These are phyloP conservation scores for Penicillium sp. DNA, from an alignment of 2,329 filamentous ascomycete species.

Conservation along the genomic window DNA sequence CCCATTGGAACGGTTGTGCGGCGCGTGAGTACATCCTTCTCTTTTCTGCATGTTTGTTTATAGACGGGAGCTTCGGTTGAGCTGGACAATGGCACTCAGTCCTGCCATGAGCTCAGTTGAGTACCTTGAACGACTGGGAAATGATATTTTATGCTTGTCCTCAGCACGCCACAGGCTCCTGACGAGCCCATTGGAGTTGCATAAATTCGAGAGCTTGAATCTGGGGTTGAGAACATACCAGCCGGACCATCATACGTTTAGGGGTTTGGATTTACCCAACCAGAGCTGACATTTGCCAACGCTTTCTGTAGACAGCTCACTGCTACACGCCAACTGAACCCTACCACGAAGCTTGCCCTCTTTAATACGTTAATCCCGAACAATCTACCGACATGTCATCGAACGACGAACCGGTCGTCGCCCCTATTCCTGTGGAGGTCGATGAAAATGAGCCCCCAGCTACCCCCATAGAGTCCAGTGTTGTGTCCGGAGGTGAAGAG, in stretches of 20 bases:
- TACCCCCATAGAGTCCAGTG: conserved; percentile 34
- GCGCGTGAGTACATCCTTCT: conserved; percentile 19
- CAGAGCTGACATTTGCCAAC: background rate
- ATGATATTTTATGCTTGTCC: background rate
- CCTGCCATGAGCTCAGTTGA: background rate
- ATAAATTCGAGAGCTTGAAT: background rate
- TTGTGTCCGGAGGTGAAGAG: conserved; percentile 35
- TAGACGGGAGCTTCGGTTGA: conserved; percentile 1
- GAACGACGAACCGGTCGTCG: conserved; percentile 30
- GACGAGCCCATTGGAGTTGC: background rate
- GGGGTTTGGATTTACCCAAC: background rate
- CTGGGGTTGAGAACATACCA: background rate
- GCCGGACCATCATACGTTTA: background rate
- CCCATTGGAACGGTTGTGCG: conserved; percentile 1
- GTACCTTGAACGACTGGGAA: background rate
- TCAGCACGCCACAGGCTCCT: background rate
- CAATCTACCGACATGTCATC: conserved; percentile 31
- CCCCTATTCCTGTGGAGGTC: conserved; percentile 20
- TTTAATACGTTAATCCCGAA: conserved; percentile 2
- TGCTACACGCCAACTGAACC: background rate
- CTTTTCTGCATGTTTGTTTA: background rate
- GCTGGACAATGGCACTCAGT: background rate
- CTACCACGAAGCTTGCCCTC: background rate
- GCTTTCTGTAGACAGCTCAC: background rate
- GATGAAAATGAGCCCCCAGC: conserved; percentile 32